These are phyloP conservation scores for Penicillium rolfsii DNA, from an alignment of 2,329 filamentous ascomycete genomes.

Conservation along the genomic window DNA sequence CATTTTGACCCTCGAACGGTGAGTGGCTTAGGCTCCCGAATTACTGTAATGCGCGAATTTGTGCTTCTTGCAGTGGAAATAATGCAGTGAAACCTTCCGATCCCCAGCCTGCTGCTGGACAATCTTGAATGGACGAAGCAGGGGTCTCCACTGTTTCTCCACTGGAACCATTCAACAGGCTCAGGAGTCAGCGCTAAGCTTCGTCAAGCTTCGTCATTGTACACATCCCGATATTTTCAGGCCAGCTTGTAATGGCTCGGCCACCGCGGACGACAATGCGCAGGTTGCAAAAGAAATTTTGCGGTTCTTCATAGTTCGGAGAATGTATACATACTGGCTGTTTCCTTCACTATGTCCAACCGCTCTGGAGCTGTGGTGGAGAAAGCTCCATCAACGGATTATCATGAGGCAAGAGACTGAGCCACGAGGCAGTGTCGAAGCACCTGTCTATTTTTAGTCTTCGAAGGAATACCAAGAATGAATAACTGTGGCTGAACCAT, in stretches of 20 bases:
- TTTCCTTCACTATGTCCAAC: not conserved
- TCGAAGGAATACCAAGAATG: not conserved
- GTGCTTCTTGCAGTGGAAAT: not conserved
- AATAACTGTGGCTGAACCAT: not conserved
- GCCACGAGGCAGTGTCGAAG: not conserved
- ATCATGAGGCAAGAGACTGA: too few species aligned
- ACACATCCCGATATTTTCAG: constrained; percentile 4
- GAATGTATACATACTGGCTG: not conserved
- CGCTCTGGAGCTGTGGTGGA: not conserved
- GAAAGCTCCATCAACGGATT: not conserved
- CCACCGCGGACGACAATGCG: not conserved
- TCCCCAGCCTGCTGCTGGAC: not conserved
- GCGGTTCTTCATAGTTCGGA: not conserved
- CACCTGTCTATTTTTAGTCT: not conserved
- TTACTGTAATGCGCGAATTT: not conserved
- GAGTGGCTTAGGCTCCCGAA: not conserved
- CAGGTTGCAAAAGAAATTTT: not conserved
- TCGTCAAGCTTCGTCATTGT: constrained; percentile 24
- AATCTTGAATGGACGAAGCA: not conserved
- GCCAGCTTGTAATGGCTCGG: constrained; percentile 7
- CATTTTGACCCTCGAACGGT: not conserved
- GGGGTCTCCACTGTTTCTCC: not conserved
- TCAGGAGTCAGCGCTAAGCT: constrained; percentile 19
- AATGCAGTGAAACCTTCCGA: constrained; percentile 1
- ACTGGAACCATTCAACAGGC: not conserved